Conservation (phyloP, 192 early-diverging fungal species). For the Entomortierella chlamydospora region DNA sequence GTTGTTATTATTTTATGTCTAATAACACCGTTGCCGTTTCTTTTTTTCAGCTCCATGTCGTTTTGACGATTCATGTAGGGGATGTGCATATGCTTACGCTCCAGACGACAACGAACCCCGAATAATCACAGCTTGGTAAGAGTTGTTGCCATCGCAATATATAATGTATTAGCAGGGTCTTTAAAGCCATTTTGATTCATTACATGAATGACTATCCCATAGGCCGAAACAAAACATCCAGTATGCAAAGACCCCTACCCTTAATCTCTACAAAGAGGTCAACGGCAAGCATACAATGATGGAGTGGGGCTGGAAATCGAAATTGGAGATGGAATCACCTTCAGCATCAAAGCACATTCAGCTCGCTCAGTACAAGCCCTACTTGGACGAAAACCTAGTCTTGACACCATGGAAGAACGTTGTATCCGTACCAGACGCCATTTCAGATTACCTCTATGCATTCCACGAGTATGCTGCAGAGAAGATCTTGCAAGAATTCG, state of each 20-base stretch:
- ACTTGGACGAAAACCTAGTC: slow-evolving; percentile 48
- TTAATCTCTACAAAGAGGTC: slow-evolving; percentile 50
- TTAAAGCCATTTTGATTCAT: too few species aligned
- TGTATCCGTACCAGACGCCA: slow-evolving; percentile 33
- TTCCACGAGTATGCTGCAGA: slow-evolving; percentile 41
- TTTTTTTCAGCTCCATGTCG: too few species aligned
- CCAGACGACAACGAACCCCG: slow-evolving; percentile 20
- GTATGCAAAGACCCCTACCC: slow-evolving; percentile 56
- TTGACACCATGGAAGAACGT: slow-evolving; percentile 27
- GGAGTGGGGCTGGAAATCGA: slow-evolving; percentile 55
- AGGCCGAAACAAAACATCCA: slow-evolving; percentile 48
- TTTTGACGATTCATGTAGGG: slow-evolving; percentile 13
- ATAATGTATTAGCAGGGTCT: neutral
- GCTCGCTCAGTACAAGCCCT: slow-evolving; percentile 48
- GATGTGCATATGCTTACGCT: slow-evolving; percentile 32
- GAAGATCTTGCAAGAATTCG: slow-evolving; percentile 51
- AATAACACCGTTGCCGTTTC: neutral
- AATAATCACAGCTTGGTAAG: slow-evolving; percentile 15
- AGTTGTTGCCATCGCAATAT: neutral
- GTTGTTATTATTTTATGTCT: neutral
- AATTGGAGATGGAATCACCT: slow-evolving; percentile 22
- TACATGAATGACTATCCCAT: neutral
- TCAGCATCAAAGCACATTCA: slow-evolving; percentile 25
- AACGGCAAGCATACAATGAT: slow-evolving; percentile 30
- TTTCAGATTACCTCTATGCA: slow-evolving; percentile 51